Evolutionary conservation across 1,139 yeast genomes (phyloP).

Genomic region (Diutina pseudorugosa): DNA sequence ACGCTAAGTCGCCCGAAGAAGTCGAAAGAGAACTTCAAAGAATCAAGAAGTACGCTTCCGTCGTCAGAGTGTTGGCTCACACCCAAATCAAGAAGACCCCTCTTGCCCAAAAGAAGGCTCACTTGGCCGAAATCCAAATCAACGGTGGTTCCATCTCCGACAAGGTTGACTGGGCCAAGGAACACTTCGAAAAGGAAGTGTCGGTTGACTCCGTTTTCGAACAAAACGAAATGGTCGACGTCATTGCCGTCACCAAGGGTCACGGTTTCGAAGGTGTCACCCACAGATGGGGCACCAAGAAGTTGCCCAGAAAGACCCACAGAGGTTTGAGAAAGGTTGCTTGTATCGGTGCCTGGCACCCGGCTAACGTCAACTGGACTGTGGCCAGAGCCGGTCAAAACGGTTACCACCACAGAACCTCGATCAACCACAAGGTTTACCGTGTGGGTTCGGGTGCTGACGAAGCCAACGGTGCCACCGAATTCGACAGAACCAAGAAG

Average conservation of each 20-base stretch:
- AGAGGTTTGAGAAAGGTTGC: conserved; percentile 99
- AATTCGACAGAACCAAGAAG: conserved; percentile 98
- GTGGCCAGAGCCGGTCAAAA: conserved; percentile 99
- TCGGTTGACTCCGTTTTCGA: conserved; percentile 92
- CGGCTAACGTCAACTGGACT: conserved; percentile 98
- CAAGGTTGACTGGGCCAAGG: conserved; percentile 97
- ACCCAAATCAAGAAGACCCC: conserved; percentile 99
- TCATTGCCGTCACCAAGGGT: conserved; percentile 99
- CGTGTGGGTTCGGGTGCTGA: conserved; percentile 96
- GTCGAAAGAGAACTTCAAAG: conserved; percentile 96
- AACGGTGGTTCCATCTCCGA: conserved; percentile 98
- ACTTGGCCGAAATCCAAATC: conserved; percentile 97
- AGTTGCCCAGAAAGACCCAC: conserved; percentile 99
- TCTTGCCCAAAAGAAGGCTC: conserved; percentile 98
- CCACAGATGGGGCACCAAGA: conserved; percentile 99
- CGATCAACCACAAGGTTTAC: conserved; percentile 99
- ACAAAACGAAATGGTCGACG: conserved; percentile 98
- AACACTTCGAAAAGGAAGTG: conserved; percentile 98
- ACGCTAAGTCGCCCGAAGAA: conserved; percentile 83
- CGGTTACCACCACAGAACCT: conserved; percentile 99
- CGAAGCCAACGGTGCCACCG: conserved; percentile 90
- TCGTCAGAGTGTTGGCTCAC: conserved; percentile 98
- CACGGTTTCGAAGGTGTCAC: conserved; percentile 99
- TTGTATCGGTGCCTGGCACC: conserved; percentile 99
- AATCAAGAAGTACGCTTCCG: conserved; percentile 96